Evolutionary conservation across 768 basidiomycete genomes (phyloP).

Genomic region (Neoboletus magnificus): DNA sequence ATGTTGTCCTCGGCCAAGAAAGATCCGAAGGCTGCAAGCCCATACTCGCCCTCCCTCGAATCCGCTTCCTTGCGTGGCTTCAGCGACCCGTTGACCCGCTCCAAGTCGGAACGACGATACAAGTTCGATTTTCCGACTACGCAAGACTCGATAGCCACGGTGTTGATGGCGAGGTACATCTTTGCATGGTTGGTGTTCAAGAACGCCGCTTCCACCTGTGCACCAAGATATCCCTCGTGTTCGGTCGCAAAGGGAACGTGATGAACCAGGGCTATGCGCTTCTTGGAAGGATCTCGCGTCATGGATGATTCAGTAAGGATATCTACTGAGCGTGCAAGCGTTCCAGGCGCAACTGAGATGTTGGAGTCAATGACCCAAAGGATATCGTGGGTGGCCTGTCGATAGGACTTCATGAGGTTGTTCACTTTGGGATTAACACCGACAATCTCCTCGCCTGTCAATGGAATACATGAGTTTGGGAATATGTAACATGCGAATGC

Average conservation of each 20-base stretch:
- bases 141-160: constrained; percentile 86
- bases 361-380: constrained; percentile 99
- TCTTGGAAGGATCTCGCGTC: constrained; percentile 33
- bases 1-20: constrained; percentile 98
- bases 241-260: constrained; percentile 90
- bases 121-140: constrained; percentile 96
- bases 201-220: constrained; percentile 88
- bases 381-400: constrained; percentile 79
- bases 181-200: constrained; percentile 97
- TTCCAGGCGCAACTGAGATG: constrained; percentile 70
- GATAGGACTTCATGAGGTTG: constrained; percentile 86
- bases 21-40: constrained; percentile 77
- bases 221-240: constrained; percentile 67
- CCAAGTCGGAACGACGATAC: constrained; percentile 86
- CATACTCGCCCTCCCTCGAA: constrained; percentile 33
- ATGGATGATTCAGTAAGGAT: constrained; percentile 49
- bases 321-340: constrained; percentile 83
- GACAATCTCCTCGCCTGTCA: constrained; percentile 71
- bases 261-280: constrained; percentile 81
- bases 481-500: not conserved
- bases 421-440: constrained; percentile 98
- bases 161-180: constrained; percentile 95
- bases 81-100: constrained; percentile 65
- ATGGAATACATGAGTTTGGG: not conserved
- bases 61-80: constrained; percentile 38